phyloP scores from a whole-genome alignment of 2,329 filamentous ascomycete species.

The Trichoderma semiorbis region DNA sequence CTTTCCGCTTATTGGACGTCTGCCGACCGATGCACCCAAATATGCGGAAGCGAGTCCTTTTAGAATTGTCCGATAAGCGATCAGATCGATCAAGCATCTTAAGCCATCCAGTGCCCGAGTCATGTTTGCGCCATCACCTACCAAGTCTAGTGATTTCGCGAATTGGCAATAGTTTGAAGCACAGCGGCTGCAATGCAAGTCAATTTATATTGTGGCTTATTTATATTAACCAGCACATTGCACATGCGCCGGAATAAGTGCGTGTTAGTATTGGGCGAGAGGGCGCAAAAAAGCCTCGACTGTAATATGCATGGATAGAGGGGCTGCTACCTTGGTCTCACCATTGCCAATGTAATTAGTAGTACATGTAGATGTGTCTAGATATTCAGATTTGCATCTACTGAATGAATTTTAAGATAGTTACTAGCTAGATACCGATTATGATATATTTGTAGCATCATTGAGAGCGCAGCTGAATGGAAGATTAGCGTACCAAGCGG shows the following conservation, averaged over 20 bases:
- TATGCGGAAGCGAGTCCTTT: background rate
- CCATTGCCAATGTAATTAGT: background rate
- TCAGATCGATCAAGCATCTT: background rate
- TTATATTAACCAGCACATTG: background rate
- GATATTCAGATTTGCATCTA: background rate
- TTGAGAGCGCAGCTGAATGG: background rate
- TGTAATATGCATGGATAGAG: background rate
- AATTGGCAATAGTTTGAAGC: background rate
- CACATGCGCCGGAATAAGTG: background rate
- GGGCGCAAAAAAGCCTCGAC: background rate
- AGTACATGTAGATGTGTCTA: background rate
- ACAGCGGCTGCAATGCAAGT: background rate
- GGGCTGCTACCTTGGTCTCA: background rate
- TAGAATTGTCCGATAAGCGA: background rate
- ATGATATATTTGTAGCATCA: fast-evolving
- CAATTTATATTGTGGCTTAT: background rate
- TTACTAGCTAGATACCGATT: background rate
- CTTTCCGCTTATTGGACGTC: background rate
- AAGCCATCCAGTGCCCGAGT: background rate
- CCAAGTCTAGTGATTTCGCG: background rate
- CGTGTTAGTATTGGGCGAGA: background rate
- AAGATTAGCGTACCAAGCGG: background rate
- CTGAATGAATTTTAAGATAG: background rate
- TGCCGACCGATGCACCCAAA: background rate
- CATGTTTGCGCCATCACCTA: background rate